Evolutionary conservation across 306 rosid species (phyloP).

Genomic region (Citrullus colocynthis): DNA sequence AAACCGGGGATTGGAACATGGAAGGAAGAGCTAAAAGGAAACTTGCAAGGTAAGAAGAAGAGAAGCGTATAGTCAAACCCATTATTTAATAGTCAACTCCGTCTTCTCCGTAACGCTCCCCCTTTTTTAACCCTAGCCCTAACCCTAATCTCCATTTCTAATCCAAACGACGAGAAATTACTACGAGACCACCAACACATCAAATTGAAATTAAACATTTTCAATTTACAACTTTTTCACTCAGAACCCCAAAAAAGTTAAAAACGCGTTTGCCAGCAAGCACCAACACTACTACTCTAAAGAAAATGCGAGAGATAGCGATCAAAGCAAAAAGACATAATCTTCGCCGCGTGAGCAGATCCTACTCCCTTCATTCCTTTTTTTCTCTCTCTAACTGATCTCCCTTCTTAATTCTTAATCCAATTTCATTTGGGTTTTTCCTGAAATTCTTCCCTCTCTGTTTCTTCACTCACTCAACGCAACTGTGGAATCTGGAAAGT

Average conservation of each 20-base stretch:
- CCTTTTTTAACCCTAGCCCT: neutral
- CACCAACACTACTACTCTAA: neutral
- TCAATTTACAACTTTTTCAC: neutral
- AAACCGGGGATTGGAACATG: neutral
- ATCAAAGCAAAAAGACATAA: neutral
- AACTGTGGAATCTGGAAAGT: neutral
- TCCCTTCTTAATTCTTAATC: neutral
- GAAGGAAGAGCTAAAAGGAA: neutral
- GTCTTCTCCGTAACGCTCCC: neutral
- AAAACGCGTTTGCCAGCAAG: slow-evolving; percentile 4
- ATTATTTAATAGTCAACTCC: neutral
- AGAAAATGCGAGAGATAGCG: neutral
- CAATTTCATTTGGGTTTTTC: neutral
- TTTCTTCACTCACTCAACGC: neutral
- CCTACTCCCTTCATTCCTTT: neutral
- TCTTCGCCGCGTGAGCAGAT: slow-evolving; percentile 11
- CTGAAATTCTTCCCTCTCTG: neutral
- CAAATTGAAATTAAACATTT: too few relatives aligned
- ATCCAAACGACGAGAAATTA: neutral
- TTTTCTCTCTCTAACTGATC: neutral
- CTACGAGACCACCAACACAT: too few relatives aligned
- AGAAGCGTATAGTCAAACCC: neutral
- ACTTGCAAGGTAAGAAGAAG: neutral
- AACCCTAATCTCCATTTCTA: neutral
- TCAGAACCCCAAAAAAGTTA: neutral